Conservation (phyloP, 1,139 yeast species). For the Meyerozyma smithsonii region DNA sequence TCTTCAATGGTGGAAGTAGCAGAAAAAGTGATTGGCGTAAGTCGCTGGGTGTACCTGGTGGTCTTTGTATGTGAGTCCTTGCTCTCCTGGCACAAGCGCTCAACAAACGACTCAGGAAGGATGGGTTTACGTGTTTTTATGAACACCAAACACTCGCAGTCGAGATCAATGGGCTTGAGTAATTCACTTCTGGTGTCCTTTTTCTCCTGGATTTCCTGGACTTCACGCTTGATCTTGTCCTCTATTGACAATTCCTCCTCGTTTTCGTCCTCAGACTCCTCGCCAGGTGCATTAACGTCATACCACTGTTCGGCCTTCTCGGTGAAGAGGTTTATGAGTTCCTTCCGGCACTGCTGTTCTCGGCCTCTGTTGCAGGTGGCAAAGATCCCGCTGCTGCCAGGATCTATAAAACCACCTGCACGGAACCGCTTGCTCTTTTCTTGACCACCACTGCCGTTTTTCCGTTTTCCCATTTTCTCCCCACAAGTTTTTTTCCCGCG, state of each 20-base stretch:
- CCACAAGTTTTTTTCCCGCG: neutral
- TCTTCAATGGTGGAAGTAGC: conserved; percentile 71
- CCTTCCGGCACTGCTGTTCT: conserved; percentile 72
- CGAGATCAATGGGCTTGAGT: conserved; percentile 62
- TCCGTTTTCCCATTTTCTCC: conserved; percentile 31
- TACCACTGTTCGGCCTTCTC: conserved; percentile 54
- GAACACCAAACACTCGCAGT: conserved; percentile 82
- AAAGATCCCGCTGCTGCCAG: conserved; percentile 77
- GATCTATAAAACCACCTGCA: conserved; percentile 56
- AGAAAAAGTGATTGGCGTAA: conserved; percentile 76
- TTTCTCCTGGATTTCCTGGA: conserved; percentile 49
- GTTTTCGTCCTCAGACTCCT: conserved; percentile 25
- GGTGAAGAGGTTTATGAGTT: conserved; percentile 56
- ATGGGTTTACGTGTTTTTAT: conserved; percentile 76
- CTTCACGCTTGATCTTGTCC: conserved; percentile 67
- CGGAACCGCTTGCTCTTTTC: conserved; percentile 40
- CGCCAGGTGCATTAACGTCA: conserved; percentile 28
- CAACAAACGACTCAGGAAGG: conserved; percentile 69
- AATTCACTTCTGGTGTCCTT: conserved; percentile 40
- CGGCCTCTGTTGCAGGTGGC: conserved; percentile 81
- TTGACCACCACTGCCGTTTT: conserved; percentile 14
- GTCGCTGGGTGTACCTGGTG: conserved; percentile 70
- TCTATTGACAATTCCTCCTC: conserved; percentile 55
- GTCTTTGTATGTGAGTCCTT: conserved; percentile 45
- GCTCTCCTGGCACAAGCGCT: conserved; percentile 58